A percentile compares a stretch with the other conserved stretches of the same genome.
phyloP scores from a whole-genome alignment of 2,329 filamentous ascomycete genomes.

The Blastomyces emzantsi region DNA sequence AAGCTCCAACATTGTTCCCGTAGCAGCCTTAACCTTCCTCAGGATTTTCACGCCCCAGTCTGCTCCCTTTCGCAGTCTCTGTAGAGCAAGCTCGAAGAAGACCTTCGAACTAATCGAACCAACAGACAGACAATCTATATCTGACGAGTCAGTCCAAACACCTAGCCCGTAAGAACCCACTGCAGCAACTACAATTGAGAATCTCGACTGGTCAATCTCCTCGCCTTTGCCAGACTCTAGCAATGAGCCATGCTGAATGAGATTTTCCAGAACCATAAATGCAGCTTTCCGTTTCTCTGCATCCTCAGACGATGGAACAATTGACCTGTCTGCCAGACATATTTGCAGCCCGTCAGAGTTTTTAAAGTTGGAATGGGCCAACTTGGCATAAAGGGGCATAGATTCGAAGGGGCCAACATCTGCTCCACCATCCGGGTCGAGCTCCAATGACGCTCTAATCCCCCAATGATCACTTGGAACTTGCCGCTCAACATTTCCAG shows the following conservation, averaged over 20 bases:
- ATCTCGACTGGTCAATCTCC: slow-evolving; percentile 15
- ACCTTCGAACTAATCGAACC: slow-evolving; percentile 51
- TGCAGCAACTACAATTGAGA: slow-evolving; percentile 46
- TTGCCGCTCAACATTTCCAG: slow-evolving; percentile 11
- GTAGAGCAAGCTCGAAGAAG: slow-evolving; percentile 52
- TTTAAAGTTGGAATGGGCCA: background rate
- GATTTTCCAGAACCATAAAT: slow-evolving; percentile 38
- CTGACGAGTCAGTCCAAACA: slow-evolving; percentile 52
- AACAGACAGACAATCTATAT: slow-evolving; percentile 58
- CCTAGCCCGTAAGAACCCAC: slow-evolving; percentile 59
- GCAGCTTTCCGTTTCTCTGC: slow-evolving; percentile 35
- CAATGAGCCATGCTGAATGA: slow-evolving; percentile 31
- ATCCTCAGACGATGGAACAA: slow-evolving; percentile 44
- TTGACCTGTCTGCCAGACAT: slow-evolving; percentile 31
- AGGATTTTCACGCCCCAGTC: slow-evolving; percentile 42
- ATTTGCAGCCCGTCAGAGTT: slow-evolving; percentile 27
- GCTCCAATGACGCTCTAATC: slow-evolving; percentile 12
- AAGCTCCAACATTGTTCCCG: slow-evolving; percentile 57
- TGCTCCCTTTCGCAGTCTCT: slow-evolving; percentile 45
- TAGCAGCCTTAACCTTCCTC: slow-evolving; percentile 49
- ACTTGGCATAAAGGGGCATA: background rate
- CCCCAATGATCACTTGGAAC: slow-evolving; percentile 30
- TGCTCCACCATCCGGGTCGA: background rate
- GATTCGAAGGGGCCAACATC: background rate
- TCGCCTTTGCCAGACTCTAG: slow-evolving; percentile 20